These are phyloP conservation scores for Artemisia annua DNA, from an alignment of 129 eudicot genomes.

Conservation along the genomic window DNA sequence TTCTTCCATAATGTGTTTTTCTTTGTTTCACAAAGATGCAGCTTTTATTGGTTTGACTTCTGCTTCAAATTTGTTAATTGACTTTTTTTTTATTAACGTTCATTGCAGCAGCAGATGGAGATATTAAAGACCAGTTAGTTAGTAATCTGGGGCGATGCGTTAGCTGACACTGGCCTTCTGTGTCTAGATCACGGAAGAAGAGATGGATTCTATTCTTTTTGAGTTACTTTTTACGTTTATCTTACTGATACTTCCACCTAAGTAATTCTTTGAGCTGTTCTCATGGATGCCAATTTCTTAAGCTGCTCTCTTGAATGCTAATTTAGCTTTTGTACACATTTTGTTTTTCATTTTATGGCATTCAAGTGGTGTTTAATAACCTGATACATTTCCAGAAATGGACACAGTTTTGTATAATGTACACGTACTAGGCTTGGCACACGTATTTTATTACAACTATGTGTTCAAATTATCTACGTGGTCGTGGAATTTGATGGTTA, in stretches of 20 bases:
- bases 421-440: no score
- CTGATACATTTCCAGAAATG: no score
- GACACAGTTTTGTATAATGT: no score
- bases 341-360: no score
- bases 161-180: neutral
- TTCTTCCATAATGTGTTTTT: neutral
- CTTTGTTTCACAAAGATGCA: neutral
- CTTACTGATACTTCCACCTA: neutral
- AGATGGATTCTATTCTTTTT: neutral
- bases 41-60: neutral
- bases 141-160: neutral
- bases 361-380: no score
- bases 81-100: neutral
- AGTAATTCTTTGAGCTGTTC: constrained; percentile 6
- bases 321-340: neutral
- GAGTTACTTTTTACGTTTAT: constrained; percentile 3
- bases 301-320: neutral
- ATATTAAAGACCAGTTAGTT: neutral
- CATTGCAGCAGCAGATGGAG: constrained; percentile 1
- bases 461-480: no score
- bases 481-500: no score
- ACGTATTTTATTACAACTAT: no score
- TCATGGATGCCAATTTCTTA: neutral
- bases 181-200: neutral
- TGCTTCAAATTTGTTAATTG: neutral